Conservation (phyloP, 2,329 filamentous ascomycete genomes). For the Metarhizium album region DNA sequence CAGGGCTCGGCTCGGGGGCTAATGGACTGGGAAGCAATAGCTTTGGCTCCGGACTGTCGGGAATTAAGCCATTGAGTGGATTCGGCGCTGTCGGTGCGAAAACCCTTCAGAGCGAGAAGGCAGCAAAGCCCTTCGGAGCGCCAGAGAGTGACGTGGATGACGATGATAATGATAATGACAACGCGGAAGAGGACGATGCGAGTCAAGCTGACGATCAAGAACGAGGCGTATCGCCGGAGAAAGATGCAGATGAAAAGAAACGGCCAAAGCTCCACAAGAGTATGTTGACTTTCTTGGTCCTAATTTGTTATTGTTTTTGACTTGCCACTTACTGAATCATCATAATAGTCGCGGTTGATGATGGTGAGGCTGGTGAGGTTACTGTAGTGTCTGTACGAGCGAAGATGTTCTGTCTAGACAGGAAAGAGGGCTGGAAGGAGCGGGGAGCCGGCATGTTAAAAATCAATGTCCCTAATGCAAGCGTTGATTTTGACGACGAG, state of each 20-base stretch:
- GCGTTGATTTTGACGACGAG: constrained; percentile 43
- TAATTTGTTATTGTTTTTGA: neutral
- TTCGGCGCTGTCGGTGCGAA: constrained; percentile 56
- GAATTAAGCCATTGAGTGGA: constrained; percentile 42
- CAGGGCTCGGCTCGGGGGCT: constrained; percentile 26
- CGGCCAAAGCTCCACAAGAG: constrained; percentile 58
- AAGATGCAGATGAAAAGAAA: constrained; percentile 52
- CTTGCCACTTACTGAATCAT: neutral
- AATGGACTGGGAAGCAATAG: constrained; percentile 37
- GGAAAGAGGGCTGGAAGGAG: constrained; percentile 73
- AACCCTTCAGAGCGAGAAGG: constrained; percentile 44
- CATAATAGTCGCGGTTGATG: constrained; percentile 55
- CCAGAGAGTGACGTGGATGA: constrained; percentile 52
- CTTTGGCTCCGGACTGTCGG: constrained; percentile 28
- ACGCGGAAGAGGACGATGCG: constrained; percentile 28
- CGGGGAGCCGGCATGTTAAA: constrained; percentile 75
- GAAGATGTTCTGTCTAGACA: constrained; percentile 74
- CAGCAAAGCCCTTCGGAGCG: constrained; percentile 66
- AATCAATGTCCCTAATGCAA: constrained; percentile 60
- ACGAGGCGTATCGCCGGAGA: constrained; percentile 34
- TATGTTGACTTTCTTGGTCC: constrained; percentile 31
- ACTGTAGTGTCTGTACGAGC: constrained; percentile 67
- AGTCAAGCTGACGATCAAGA: constrained; percentile 36
- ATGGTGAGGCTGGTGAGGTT: constrained; percentile 75
- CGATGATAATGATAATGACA: constrained; percentile 28